These are phyloP conservation scores for Spathaspora passalidarum DNA, from an alignment of 805 yeast genomes.

Conservation along the genomic window DNA sequence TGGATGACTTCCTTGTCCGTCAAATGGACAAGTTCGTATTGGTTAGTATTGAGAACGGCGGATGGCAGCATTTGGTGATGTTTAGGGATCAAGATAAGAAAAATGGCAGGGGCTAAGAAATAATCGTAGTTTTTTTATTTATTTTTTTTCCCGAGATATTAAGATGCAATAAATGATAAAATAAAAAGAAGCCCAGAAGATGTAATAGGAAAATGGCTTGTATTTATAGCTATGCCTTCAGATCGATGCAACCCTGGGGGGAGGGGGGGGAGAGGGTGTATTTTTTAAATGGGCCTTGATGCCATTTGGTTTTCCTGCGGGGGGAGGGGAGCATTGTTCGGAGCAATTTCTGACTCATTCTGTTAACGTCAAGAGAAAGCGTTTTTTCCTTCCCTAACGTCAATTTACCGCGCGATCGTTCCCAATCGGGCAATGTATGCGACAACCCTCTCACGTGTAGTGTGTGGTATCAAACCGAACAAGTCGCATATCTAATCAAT, in stretches of 20 bases:
- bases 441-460: too few relatives aligned
- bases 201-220: neutral
- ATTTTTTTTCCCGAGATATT: neutral
- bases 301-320: neutral
- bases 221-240: neutral
- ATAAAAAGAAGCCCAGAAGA: neutral
- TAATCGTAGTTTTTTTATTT: neutral
- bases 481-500: neutral
- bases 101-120: neutral
- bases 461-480: too few relatives aligned
- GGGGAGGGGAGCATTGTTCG: neutral
- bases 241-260: too few relatives aligned
- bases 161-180: neutral
- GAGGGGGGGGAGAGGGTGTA: too few relatives aligned
- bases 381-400: conserved; percentile 8
- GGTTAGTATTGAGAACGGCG: neutral
- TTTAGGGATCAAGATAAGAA: neutral
- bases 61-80: neutral
- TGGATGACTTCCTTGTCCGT: conserved; percentile 23
- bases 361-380: conserved; percentile 2
- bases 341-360: too few relatives aligned
- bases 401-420: conserved; percentile 6
- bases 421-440: conserved; percentile 5
- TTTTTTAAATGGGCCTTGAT: too few relatives aligned
- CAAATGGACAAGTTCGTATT: conserved; percentile 15